Evolutionary conservation across 108 stramenopile species (phyloP), one percentile per base, ranked within the genome.

Genomic region (Parietichytrium sp.): DNA sequence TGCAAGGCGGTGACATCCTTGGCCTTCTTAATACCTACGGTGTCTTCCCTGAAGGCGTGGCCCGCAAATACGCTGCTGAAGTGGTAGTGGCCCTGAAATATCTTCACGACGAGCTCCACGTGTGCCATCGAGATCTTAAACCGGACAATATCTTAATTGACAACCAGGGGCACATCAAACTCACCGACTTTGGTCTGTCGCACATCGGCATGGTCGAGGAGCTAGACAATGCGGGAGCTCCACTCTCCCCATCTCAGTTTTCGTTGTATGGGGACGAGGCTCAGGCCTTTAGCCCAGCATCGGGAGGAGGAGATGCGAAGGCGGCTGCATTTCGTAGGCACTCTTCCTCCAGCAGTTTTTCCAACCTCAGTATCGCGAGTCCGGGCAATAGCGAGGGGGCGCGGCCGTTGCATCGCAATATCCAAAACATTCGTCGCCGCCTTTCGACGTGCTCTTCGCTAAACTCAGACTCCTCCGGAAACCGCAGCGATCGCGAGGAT

Each of bases 1-100:
- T 98, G 54, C 95, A 97, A 13, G 99, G 99, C 1, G 99, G 99
- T 2, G 99, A 99, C 89, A 86, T 99, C 45, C 98, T 99, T 97
- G 93, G 92, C 52, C 82, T 99, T 27, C 85, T 99, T 52, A 89
- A 89, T 86, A 87, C 84, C 38, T 81, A 92, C 53, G 90, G 89
- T 31, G 88, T 84, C 36, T 88, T 90, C 49, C 78, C 86, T 0
- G 61, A 72, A 2, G 61, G 61, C 13, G 61, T 42, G 0, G 61
- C 45, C n/a, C 61, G 79, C 23, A 30, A 52, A 33, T 88, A 88
- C 55, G 80, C 83, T 12, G 78, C 79, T 27, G 85, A 88, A 78
- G 85, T 88, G 29, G 83, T 83, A 0, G 80, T 88, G 7, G 87
- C 82, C 0, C 78, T 88, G 16, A 49, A 88, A 49, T 83, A 49